phyloP scores from a whole-genome alignment of 2,329 filamentous ascomycete genomes.

The Neodidymelliopsis sp. region DNA sequence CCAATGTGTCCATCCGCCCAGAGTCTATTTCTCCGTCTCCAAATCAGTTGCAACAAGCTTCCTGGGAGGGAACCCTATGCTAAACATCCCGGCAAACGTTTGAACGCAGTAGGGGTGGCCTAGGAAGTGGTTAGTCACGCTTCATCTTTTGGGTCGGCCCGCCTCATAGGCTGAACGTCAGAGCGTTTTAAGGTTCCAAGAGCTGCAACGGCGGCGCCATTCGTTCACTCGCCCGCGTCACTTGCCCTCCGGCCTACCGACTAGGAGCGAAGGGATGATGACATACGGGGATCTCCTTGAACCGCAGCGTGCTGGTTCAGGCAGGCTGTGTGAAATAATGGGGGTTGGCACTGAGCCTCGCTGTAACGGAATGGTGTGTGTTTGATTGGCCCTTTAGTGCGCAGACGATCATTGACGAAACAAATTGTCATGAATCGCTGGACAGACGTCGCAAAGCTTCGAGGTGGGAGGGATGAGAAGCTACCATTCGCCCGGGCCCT shows the following conservation, averaged over 20 bases:
- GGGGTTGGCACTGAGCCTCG: constrained; percentile 4
- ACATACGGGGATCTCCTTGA: constrained; percentile 10
- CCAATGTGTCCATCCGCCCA: constrained; percentile 1
- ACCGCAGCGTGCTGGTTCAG: neutral
- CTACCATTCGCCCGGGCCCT: constrained; percentile 4
- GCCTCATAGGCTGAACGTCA: constrained; percentile 10
- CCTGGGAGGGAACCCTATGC: constrained; percentile 1
- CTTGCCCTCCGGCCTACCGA: constrained; percentile 5
- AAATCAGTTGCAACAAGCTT: constrained; percentile 5
- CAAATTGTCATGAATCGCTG: constrained; percentile 3
- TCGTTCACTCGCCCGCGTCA: constrained; percentile 11
- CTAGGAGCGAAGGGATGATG: constrained; percentile 3
- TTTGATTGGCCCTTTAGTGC: constrained; percentile 15
- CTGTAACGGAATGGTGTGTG: constrained; percentile 5
- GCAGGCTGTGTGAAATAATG: constrained; percentile 2
- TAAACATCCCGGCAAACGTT: constrained; percentile 9
- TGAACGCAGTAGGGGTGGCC: constrained; percentile 5
- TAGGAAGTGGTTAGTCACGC: constrained; percentile 3
- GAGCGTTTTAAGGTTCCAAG: constrained; percentile 9
- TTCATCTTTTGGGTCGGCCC: constrained; percentile 22
- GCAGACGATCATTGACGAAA: constrained; percentile 8
- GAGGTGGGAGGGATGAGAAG: neutral
- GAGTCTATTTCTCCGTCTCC: constrained; percentile 13
- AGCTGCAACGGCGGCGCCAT: constrained; percentile 3
- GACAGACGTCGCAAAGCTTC: neutral